phyloP scores from a whole-genome alignment of 148 eudicot genomes.

The Persicaria tinctoria region DNA sequence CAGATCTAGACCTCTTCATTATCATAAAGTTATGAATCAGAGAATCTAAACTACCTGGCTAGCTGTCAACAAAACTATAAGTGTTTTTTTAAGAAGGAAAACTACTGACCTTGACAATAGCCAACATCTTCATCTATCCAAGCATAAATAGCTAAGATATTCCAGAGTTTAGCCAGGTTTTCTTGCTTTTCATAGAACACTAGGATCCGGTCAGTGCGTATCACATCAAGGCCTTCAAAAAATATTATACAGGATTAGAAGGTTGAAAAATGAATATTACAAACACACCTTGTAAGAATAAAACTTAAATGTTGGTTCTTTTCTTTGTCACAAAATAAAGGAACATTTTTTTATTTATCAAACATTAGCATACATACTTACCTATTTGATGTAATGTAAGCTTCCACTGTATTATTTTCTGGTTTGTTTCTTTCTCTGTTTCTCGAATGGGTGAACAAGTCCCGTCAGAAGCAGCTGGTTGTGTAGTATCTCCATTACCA shows the following conservation, averaged over 20 bases:
- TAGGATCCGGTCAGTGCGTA: slow-evolving; percentile 82
- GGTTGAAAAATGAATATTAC: not conserved
- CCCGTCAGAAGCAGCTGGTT: slow-evolving; percentile 5
- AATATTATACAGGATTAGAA: slow-evolving; percentile 17
- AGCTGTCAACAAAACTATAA: not conserved
- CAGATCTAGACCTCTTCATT: not conserved
- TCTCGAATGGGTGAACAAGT: slow-evolving; percentile 1
- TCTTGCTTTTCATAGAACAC: slow-evolving; percentile 85
- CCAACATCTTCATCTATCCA: slow-evolving; percentile 93
- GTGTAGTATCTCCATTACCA: slow-evolving; percentile 31
- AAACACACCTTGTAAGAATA: not conserved
- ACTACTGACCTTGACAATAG: slow-evolving; percentile 85
- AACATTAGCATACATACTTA: slow-evolving; percentile 21
- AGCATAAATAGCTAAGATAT: slow-evolving; percentile 76
- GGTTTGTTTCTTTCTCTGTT: slow-evolving; percentile 19
- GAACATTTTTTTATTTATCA: not conserved
- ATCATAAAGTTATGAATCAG: not conserved
- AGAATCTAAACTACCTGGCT: not conserved
- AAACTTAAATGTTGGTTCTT: not conserved
- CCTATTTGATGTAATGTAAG: slow-evolving; percentile 97
- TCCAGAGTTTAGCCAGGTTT: slow-evolving; percentile 92
- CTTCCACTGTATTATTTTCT: slow-evolving; percentile 89
- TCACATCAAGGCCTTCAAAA: slow-evolving; percentile 82
- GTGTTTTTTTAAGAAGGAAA: not conserved
- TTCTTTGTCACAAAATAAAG: not conserved